A percentile compares a stretch with the other conserved stretches of the same genome.
phyloP scores from a whole-genome alignment of 2,329 filamentous ascomycete species.

The Westerdykella ornata region DNA sequence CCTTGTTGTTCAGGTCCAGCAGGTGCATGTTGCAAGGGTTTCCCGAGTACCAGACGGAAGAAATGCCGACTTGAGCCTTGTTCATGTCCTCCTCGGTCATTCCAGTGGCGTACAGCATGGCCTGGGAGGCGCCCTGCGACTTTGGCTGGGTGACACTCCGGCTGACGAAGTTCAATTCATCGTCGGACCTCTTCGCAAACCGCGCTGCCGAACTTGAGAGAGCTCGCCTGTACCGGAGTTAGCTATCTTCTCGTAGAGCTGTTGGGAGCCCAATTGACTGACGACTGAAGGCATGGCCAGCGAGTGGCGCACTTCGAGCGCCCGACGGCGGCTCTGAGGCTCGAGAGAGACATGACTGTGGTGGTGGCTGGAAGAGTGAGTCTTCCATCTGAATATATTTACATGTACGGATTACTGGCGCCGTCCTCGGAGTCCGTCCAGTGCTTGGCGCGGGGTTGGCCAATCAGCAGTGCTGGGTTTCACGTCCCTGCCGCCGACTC shows the following conservation, averaged over 20 bases:
- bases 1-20: conserved; percentile 74
- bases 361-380: conserved; percentile 13
- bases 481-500: too few relatives aligned
- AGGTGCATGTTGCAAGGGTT: conserved; percentile 99
- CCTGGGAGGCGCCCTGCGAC: conserved; percentile 95
- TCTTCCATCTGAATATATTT: conserved; percentile 19
- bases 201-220: conserved; percentile 31
- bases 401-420: conserved; percentile 8
- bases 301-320: conserved; percentile 27
- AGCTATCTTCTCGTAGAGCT: conserved; percentile 5
- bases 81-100: conserved; percentile 79
- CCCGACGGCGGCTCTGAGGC: conserved; percentile 28
- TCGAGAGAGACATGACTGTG: conserved; percentile 31
- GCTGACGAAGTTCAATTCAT: conserved; percentile 67
- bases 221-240: conserved; percentile 24
- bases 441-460: conserved; percentile 6
- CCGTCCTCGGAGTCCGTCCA: conserved; percentile 10
- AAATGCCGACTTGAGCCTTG: conserved; percentile 96
- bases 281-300: conserved; percentile 31
- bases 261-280: conserved; percentile 8
- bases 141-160: conserved; percentile 88
- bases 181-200: conserved; percentile 23
- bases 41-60: conserved; percentile 94
- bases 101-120: conserved; percentile 96
- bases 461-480: conserved; percentile 14